Percentiles rank a stretch among this genome's conserved stretches.
Conservation (phyloP, 164 flowering plant species). For the Brasenia schreberi region DNA sequence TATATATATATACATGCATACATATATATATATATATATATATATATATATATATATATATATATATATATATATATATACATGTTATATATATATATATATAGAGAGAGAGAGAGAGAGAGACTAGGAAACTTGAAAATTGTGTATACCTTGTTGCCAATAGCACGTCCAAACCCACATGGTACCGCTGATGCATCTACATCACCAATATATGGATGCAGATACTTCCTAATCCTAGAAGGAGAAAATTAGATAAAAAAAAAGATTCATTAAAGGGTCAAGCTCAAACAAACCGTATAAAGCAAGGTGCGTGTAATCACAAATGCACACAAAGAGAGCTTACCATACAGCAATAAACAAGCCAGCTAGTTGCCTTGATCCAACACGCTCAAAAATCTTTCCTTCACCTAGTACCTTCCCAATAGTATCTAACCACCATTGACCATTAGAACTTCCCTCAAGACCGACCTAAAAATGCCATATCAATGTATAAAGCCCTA, state of each 20-base stretch:
- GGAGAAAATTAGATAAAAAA: constrained; percentile 1
- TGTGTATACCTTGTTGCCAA: constrained; percentile 80
- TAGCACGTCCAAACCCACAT: constrained; percentile 97
- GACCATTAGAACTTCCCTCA: not conserved
- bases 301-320: no score
- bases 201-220: constrained; percentile 72
- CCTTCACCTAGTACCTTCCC: not conserved
- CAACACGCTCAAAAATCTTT: not conserved
- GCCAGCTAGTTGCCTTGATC: constrained; percentile 7
- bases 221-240: constrained; percentile 67
- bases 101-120: no score
- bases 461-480: not conserved
- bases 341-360: constrained; percentile 17
- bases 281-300: no score
- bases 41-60: no score
- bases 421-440: not conserved
- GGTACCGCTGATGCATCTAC: constrained; percentile 94
- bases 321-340: constrained; percentile 6
- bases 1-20: no score
- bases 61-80: no score
- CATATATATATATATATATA: no score
- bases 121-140: no score
- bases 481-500: no score
- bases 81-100: no score
- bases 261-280: no score